Evolutionary conservation across 2,329 filamentous ascomycete genomes (phyloP).

Genomic region (Nectriaceae sp.): DNA sequence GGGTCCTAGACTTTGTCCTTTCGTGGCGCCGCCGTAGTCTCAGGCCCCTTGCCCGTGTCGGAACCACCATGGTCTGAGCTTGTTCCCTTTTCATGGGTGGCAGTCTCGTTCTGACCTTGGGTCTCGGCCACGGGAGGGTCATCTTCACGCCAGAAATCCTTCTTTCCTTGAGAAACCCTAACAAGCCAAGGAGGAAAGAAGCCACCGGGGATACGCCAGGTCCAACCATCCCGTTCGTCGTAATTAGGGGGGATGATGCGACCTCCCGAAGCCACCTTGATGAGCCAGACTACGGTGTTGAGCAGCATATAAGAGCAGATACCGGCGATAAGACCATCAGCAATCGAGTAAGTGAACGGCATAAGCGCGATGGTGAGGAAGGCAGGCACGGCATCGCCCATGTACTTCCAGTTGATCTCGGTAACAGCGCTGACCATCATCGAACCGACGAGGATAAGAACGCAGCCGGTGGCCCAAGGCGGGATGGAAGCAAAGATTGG

Average conservation of each 20-base stretch:
- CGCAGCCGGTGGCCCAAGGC: slow-evolving; percentile 85
- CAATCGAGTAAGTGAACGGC: slow-evolving; percentile 89
- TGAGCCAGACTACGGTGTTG: slow-evolving; percentile 69
- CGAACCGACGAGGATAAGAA: slow-evolving; percentile 83
- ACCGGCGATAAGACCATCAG: slow-evolving; percentile 81
- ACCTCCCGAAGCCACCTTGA: slow-evolving; percentile 67
- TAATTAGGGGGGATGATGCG: slow-evolving; percentile 75
- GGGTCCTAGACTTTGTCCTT: neutral
- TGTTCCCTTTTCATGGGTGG: slow-evolving; percentile 16
- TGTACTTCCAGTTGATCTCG: slow-evolving; percentile 88
- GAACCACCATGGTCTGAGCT: slow-evolving; percentile 28
- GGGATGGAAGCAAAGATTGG: slow-evolving; percentile 90
- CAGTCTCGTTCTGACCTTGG: slow-evolving; percentile 11
- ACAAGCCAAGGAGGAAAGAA: slow-evolving; percentile 74
- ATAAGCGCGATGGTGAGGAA: slow-evolving; percentile 84
- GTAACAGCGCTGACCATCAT: slow-evolving; percentile 80
- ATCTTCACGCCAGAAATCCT: slow-evolving; percentile 66
- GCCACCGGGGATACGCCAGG: slow-evolving; percentile 73
- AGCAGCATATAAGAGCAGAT: slow-evolving; percentile 76
- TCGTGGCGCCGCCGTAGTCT: neutral
- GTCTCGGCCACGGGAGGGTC: slow-evolving; percentile 21
- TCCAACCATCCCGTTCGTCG: slow-evolving; percentile 78
- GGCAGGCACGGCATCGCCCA: slow-evolving; percentile 80
- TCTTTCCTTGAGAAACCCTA: slow-evolving; percentile 66
- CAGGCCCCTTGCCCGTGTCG: slow-evolving; percentile 17